These are phyloP conservation scores for Agaricus bisporus DNA, from an alignment of 768 basidiomycete species.

Conservation along the genomic window DNA sequence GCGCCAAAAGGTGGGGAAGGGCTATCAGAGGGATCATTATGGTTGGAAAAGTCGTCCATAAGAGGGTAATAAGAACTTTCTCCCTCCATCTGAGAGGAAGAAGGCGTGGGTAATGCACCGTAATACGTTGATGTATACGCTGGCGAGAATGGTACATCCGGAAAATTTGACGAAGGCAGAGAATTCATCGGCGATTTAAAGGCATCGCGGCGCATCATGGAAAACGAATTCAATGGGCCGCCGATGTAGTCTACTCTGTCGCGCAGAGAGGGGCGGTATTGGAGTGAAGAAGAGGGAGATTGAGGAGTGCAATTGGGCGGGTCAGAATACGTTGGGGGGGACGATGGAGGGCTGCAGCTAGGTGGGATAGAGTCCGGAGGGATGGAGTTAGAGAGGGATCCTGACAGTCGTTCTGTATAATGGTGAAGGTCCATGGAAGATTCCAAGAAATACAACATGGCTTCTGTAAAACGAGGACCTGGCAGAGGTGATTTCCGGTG, in stretches of 20 bases:
- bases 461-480: neutral
- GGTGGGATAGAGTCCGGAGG: neutral
- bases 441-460: neutral
- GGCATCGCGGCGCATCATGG: constrained; percentile 24
- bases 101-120: constrained; percentile 15
- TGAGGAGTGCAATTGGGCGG: neutral
- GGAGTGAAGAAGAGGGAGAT: neutral
- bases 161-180: constrained; percentile 39
- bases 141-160: constrained; percentile 10
- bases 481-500: constrained; percentile 2
- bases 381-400: neutral
- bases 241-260: constrained; percentile 3
- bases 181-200: constrained; percentile 23
- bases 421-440: neutral
- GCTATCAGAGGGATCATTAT: neutral
- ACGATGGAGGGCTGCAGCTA: neutral
- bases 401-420: neutral
- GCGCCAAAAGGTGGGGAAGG: neutral
- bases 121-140: no score
- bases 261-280: neutral
- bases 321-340: neutral
- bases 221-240: constrained; percentile 29
- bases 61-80: neutral
- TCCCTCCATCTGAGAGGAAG: constrained; percentile 28
- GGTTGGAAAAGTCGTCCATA: neutral